These are phyloP conservation scores for Fraxinus quadrangulata DNA, from an alignment of 257 asterid species.

Conservation along the genomic window DNA sequence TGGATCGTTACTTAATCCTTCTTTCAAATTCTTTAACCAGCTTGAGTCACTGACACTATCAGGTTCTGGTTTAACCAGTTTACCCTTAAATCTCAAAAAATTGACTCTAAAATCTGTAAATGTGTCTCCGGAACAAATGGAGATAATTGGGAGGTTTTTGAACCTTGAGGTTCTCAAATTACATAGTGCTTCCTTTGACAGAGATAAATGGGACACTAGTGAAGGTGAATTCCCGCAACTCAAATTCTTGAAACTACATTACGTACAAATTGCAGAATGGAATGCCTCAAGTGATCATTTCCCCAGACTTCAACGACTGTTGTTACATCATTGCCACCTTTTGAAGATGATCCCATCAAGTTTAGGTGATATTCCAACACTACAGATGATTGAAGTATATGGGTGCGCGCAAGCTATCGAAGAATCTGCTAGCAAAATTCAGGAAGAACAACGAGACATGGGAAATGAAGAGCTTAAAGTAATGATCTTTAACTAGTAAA, in stretches of 20 bases:
- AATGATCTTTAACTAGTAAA: too few species aligned
- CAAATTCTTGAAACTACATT: constrained; percentile 1
- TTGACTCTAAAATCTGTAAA: neutral
- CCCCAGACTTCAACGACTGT: constrained; percentile 21
- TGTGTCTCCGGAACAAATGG: neutral
- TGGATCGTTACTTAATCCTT: neutral
- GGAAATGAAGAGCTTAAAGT: too few species aligned
- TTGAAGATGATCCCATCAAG: constrained; percentile 8
- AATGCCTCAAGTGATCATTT: neutral
- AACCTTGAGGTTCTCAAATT: constrained; percentile 22
- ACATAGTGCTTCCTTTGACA: neutral
- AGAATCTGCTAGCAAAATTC: constrained; percentile 17
- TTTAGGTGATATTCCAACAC: neutral
- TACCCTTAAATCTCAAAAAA: constrained; percentile 12
- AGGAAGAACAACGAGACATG: constrained; percentile 4
- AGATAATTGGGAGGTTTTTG: neutral
- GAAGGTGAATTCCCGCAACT: constrained; percentile 8
- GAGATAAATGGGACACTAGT: neutral
- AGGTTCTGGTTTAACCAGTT: neutral
- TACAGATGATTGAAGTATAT: constrained; percentile 14
- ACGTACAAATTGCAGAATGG: constrained; percentile 20
- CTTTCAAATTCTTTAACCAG: neutral
- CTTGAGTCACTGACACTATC: neutral
- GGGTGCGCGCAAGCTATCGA: neutral
- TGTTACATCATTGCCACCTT: constrained; percentile 11